A percentile compares a stretch with the other conserved stretches of the same genome.
phyloP scores from a whole-genome alignment of 2,329 filamentous ascomycete species.

The Alternaria arborescens region DNA sequence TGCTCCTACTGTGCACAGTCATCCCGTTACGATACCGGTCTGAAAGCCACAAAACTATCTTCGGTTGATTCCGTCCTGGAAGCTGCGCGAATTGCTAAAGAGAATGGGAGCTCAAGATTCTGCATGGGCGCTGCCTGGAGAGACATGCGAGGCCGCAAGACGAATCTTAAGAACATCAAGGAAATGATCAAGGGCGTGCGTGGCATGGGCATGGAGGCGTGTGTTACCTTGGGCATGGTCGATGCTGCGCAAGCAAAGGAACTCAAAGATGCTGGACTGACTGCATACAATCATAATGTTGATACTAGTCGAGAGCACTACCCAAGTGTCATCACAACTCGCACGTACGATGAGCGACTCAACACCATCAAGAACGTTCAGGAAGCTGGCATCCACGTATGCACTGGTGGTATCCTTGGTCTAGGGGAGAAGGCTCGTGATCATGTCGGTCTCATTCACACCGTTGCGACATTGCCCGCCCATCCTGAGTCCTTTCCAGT shows the following conservation, averaged over 20 bases:
- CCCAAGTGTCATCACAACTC: conserved; percentile 83
- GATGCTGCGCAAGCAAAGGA: conserved; percentile 81
- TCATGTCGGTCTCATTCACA: conserved; percentile 83
- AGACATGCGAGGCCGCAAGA: conserved; percentile 91
- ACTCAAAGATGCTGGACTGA: conserved; percentile 83
- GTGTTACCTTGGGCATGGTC: conserved; percentile 95
- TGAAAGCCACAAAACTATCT: conserved; percentile 81
- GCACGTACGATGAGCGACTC: conserved; percentile 86
- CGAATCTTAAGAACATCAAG: conserved; percentile 81
- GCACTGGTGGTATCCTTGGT: conserved; percentile 87
- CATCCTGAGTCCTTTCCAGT: conserved; percentile 93
- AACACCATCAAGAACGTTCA: conserved; percentile 81
- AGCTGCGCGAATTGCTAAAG: conserved; percentile 78
- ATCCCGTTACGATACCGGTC: conserved; percentile 78
- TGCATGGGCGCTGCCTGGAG: conserved; percentile 96
- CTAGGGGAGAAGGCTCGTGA: conserved; percentile 81
- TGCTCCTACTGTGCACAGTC: conserved; percentile 94
- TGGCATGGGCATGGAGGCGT: conserved; percentile 85
- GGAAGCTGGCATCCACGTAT: conserved; percentile 87
- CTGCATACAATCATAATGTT: conserved; percentile 94
- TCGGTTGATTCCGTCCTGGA: conserved; percentile 81
- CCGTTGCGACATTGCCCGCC: conserved; percentile 78
- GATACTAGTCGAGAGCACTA: conserved; percentile 92
- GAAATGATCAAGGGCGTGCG: conserved; percentile 85
- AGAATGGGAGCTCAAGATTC: conserved; percentile 88